A percentile compares a stretch with the other conserved stretches of the same genome.
phyloP scores from a whole-genome alignment of 257 asterid species.

The Forsythia suspensa region DNA sequence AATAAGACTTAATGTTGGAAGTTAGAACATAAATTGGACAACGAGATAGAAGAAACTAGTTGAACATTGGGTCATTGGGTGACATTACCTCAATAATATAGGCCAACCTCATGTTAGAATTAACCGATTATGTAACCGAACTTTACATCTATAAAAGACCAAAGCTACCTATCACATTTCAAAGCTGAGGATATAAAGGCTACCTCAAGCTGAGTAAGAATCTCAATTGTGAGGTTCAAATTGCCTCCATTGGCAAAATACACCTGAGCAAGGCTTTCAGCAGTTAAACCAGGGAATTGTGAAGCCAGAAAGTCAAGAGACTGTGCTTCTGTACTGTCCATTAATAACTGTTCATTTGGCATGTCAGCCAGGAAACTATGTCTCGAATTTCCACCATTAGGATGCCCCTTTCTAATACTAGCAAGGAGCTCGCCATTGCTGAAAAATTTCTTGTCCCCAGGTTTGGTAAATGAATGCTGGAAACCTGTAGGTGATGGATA shows the following conservation, averaged over 20 bases:
- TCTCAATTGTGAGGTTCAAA: constrained; percentile 69
- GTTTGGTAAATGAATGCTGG: constrained; percentile 48
- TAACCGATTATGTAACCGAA: neutral
- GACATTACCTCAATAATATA: no score
- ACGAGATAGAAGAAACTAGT: neutral
- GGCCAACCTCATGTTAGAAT: neutral
- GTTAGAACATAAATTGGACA: neutral
- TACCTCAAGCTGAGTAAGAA: constrained; percentile 93
- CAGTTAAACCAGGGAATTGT: constrained; percentile 79
- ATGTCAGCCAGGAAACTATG: constrained; percentile 44
- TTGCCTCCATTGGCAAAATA: constrained; percentile 76
- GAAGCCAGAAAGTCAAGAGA: constrained; percentile 76
- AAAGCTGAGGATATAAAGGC: constrained; percentile 15
- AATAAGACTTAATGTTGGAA: neutral
- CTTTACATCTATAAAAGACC: neutral
- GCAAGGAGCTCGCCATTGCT: constrained; percentile 49
- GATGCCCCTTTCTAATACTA: constrained; percentile 54
- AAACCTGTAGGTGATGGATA: constrained; percentile 57
- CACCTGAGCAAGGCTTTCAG: constrained; percentile 75
- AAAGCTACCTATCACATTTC: neutral
- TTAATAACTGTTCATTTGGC: constrained; percentile 54
- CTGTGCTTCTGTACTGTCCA: constrained; percentile 47
- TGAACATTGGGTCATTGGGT: neutral
- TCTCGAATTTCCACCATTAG: constrained; percentile 47
- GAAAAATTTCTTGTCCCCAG: constrained; percentile 58